Base-by-base conservation (phyloP, 768 basidiomycete genomes). In the Collybiopsis confluens region DNA sequence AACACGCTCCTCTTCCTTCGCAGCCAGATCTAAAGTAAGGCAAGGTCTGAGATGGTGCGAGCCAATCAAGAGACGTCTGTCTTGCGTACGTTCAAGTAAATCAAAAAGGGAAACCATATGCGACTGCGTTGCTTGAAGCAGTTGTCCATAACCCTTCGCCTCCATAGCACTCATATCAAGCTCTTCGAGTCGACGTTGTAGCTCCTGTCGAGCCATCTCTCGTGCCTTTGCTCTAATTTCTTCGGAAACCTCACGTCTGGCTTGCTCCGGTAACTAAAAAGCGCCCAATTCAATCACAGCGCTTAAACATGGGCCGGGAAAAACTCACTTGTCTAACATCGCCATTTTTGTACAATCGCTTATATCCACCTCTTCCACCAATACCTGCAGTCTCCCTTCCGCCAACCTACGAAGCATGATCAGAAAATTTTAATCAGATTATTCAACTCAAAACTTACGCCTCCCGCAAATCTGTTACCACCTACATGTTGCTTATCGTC, bases 281-380 rank as follows among this genome's bases (percentile, higher is more conserved):
- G 5, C 10, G 4, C 11, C 27, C 81, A 47, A 16, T 33, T 41
- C 20, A 28, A 23, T 11, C 3, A 24, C 16, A 26, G 18, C 45
- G 18, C 21, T 10, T 24, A 44, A 38, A 49, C 26, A 5, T 15
- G 16, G 15, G 8, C 16, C 26, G 15, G 7, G 11, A 28, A 18
- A 43, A 27, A 27, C 59, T 43, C 33, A 78, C 82, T 69, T 86
- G 84, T 45, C 83, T 80, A 56, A 86, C 81, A 54, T 84, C 74
- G 10, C 83, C 82, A 11, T 79, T 80, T 58, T 82, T 82, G 64
- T 76, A 83, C 0, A 84, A 61, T 11, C 85, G 78, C 66, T 83
- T 86, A 62, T 84, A 85, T 0, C 84, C 84, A 10, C 83, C 85
- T n/a, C 74, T 70, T 3, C 85, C 85, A 2, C 85, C 85, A 56